Conservation (phyloP, 1,139 yeast genomes). For the Debaryomyces fabryi region DNA sequence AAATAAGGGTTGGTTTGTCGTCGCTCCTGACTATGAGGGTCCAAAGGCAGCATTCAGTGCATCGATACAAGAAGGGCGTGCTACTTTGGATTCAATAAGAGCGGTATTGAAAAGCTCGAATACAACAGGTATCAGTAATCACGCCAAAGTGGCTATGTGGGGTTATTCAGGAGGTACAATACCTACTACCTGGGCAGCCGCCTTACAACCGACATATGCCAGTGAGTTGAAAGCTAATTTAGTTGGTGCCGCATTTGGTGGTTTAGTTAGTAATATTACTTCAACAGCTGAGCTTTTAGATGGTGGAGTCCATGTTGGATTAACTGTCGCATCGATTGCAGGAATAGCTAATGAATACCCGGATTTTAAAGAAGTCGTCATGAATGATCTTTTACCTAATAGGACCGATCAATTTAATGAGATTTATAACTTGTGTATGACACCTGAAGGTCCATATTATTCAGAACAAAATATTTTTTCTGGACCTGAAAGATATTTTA, state of each 20-base stretch:
- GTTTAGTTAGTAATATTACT: constrained; percentile 29
- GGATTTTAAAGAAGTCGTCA: constrained; percentile 13
- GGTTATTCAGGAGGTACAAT: constrained; percentile 47
- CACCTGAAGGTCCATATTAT: constrained; percentile 16
- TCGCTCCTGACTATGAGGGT: constrained; percentile 39
- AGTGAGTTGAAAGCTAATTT: constrained; percentile 28
- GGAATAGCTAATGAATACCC: constrained; percentile 35
- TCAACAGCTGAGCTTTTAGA: constrained; percentile 23
- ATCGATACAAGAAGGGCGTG: constrained; percentile 35
- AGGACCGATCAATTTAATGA: constrained; percentile 6
- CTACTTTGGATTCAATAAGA: constrained; percentile 33
- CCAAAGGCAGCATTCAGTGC: constrained; percentile 32
- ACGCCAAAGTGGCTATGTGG: constrained; percentile 35
- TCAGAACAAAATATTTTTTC: constrained; percentile 17
- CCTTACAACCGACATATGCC: constrained; percentile 35
- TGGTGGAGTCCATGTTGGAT: constrained; percentile 30
- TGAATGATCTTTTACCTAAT: constrained; percentile 6
- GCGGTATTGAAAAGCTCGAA: constrained; percentile 29
- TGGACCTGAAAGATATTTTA: constrained; percentile 21
- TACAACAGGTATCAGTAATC: constrained; percentile 29
- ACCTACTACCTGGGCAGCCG: constrained; percentile 43
- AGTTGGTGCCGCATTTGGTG: constrained; percentile 37
- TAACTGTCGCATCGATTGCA: constrained; percentile 26
- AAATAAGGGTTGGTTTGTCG: constrained; percentile 36
- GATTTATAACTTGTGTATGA: constrained; percentile 21